These are phyloP conservation scores for Rhynchosporium secalis DNA, from an alignment of 2,329 filamentous ascomycete genomes.

Conservation along the genomic window DNA sequence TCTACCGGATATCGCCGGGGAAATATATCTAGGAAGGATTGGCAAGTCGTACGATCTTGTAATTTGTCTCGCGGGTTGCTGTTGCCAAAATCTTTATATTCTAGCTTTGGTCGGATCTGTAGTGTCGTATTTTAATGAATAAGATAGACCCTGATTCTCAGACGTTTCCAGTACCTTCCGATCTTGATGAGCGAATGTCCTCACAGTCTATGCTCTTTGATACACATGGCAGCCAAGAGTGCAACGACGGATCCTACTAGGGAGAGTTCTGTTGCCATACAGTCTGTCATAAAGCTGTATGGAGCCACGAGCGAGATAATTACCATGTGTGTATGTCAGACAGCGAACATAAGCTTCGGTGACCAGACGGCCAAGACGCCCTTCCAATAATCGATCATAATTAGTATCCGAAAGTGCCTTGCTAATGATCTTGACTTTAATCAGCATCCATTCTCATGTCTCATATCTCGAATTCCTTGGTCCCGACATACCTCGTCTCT, in stretches of 20 bases:
- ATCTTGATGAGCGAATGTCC: not conserved
- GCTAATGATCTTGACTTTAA: constrained; percentile 21
- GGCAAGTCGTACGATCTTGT: not conserved
- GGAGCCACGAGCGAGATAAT: constrained; percentile 1
- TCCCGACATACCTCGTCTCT: constrained; percentile 1
- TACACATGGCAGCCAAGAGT: constrained; percentile 18
- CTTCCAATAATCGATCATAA: constrained; percentile 23
- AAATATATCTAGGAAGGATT: not conserved
- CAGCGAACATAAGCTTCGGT: constrained; percentile 28
- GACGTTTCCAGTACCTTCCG: not conserved
- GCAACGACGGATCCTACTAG: constrained; percentile 16
- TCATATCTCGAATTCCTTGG: not conserved
- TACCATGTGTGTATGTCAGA: constrained; percentile 32
- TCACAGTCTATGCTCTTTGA: constrained; percentile 19
- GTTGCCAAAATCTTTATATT: not conserved
- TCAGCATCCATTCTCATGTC: not conserved
- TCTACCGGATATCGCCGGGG: not conserved
- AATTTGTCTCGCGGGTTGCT: not conserved
- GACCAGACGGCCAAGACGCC: constrained; percentile 24
- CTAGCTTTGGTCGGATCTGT: too few relatives aligned
- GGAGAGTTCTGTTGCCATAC: constrained; percentile 13
- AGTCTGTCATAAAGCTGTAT: not conserved
- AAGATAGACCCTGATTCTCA: too few relatives aligned
- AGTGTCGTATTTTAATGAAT: too few relatives aligned
- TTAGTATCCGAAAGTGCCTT: constrained; percentile 25